Evolutionary conservation across 225 moss, liverwort and hornwort genomes (phyloP).

Genomic region (Climacium dendroides): DNA sequence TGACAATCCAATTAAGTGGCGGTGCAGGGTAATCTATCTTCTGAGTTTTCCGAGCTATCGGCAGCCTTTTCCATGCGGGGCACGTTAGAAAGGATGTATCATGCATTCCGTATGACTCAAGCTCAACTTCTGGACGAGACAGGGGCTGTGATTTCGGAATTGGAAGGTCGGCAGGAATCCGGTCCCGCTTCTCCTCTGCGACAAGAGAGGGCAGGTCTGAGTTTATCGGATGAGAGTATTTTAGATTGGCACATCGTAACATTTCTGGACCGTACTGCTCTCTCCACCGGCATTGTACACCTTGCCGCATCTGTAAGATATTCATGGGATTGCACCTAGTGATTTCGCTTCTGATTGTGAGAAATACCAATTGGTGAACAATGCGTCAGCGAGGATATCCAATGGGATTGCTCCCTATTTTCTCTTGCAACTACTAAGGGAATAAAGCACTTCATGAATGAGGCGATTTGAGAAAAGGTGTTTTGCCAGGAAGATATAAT

Average conservation of each 20-base stretch:
- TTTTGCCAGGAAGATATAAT: not conserved
- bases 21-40: constrained; percentile 18
- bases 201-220: constrained; percentile 15
- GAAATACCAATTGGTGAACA: not conserved
- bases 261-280: constrained; percentile 34
- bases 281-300: constrained; percentile 22
- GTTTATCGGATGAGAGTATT: constrained; percentile 22
- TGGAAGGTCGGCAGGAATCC: constrained; percentile 15
- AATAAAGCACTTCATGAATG: not conserved
- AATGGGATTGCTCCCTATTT: not conserved
- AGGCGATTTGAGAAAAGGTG: not conserved
- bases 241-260: constrained; percentile 37
- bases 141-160: constrained; percentile 3
- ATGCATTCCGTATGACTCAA: constrained; percentile 31
- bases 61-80: constrained; percentile 25
- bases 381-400: not conserved
- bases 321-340: not conserved
- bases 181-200: constrained; percentile 5
- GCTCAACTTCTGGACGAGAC: constrained; percentile 33
- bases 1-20: not conserved
- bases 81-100: constrained; percentile 33
- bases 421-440: not conserved
- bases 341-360: constrained; percentile 1
- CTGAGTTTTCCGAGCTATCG: constrained; percentile 26
- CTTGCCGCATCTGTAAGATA: constrained; percentile 35